A percentile compares a stretch with the other conserved stretches of the same genome.
These are phyloP conservation scores for Penicillium sp. DNA, from an alignment of 2,329 filamentous ascomycete genomes.

Conservation along the genomic window DNA sequence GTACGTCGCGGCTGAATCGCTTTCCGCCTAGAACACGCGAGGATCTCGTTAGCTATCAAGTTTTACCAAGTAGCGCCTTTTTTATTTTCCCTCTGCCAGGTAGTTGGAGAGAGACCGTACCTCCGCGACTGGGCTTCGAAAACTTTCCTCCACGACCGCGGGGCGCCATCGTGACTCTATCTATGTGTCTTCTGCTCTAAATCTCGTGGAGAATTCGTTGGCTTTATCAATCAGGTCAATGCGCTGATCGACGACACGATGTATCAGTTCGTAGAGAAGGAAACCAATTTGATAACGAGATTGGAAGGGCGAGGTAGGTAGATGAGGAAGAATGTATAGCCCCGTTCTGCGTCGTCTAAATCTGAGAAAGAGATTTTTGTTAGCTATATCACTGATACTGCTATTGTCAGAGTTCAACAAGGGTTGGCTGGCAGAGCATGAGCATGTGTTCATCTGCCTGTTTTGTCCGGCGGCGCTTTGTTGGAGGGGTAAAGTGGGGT, in stretches of 20 bases:
- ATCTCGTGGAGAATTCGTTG: neutral
- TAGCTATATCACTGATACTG: neutral
- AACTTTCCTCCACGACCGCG: constrained; percentile 92
- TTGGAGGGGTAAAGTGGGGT: neutral
- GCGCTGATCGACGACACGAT: neutral
- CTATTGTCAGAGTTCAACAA: neutral
- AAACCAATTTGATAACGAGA: neutral
- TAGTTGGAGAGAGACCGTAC: constrained; percentile 54
- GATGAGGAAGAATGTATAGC: neutral
- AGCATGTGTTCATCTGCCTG: constrained; percentile 13
- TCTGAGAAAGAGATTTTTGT: neutral
- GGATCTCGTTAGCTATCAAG: neutral
- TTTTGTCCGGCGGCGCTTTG: neutral
- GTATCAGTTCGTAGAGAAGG: neutral
- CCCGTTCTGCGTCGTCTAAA: neutral
- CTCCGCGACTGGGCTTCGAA: constrained; percentile 89
- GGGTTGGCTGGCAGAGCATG: neutral
- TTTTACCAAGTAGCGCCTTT: neutral
- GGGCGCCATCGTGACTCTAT: constrained; percentile 44
- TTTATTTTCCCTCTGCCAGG: neutral
- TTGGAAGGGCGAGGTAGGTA: neutral
- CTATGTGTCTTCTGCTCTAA: neutral
- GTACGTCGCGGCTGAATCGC: constrained; percentile 90
- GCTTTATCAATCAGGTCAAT: neutral
- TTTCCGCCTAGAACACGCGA: constrained; percentile 72